Evolutionary conservation across 108 stramenopile species (phyloP).

Genomic region (Nannochloropsis salina): DNA sequence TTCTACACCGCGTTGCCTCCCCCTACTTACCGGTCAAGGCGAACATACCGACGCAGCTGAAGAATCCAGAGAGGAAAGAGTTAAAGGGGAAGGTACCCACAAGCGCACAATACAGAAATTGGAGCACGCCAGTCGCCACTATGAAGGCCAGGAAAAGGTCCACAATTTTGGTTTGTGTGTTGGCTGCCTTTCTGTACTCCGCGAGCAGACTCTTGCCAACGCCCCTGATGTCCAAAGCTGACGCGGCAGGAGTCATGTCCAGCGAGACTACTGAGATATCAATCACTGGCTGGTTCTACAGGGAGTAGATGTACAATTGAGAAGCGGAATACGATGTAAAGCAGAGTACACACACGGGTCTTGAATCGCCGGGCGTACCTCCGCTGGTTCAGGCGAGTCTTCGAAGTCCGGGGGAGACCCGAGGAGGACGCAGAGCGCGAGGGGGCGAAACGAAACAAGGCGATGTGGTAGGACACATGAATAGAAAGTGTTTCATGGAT

Average conservation of each 20-base stretch:
- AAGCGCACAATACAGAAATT: background rate
- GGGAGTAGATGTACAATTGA: too few species aligned
- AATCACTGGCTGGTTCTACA: too few species aligned
- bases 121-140: background rate
- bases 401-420: too few species aligned
- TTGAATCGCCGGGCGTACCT: too few species aligned
- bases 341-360: too few species aligned
- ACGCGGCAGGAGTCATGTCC: background rate
- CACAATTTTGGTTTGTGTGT: constrained; percentile 3
- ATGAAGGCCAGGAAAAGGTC: constrained; percentile 16
- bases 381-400: too few species aligned
- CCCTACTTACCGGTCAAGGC: background rate
- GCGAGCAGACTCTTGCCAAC: constrained; percentile 3
- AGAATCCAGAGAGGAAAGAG: constrained; percentile 5
- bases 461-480: too few species aligned
- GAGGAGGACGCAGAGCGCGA: too few species aligned
- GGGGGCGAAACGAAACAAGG: too few species aligned
- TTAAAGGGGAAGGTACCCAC: background rate
- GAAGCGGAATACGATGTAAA: too few species aligned
- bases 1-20: background rate
- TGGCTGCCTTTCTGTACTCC: background rate
- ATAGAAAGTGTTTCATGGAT: too few species aligned
- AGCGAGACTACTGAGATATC: too few species aligned
- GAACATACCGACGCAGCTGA: constrained; percentile 10
- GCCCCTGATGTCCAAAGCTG: background rate